Evolutionary conservation across 2,329 filamentous ascomycete genomes (phyloP).

Genomic region (Tolypocladium guangdongense): DNA sequence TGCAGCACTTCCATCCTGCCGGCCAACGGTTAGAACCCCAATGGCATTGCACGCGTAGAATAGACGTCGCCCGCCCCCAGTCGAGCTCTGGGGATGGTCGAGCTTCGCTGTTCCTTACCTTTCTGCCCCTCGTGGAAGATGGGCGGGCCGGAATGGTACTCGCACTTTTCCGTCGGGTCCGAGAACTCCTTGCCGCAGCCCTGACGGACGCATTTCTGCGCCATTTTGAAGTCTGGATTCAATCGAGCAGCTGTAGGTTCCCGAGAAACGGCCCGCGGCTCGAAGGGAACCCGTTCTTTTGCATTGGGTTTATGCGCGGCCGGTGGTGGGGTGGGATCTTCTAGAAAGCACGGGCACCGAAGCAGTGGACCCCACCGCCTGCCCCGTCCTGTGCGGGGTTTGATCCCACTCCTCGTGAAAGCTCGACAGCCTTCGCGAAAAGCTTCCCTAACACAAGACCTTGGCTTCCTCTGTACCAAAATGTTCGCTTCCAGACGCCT

Average conservation of each 20-base stretch:
- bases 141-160: constrained; percentile 87
- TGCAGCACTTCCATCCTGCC: constrained; percentile 97
- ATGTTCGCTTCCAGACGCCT: constrained; percentile 44
- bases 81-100: not conserved
- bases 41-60: not conserved
- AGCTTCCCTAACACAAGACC: not conserved
- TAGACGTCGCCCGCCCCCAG: not conserved
- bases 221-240: constrained; percentile 33
- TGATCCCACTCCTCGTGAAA: not conserved
- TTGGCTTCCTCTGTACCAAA: constrained; percentile 1
- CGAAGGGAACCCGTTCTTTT: constrained; percentile 1
- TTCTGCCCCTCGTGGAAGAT: constrained; percentile 98
- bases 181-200: constrained; percentile 85
- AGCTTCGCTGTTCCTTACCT: constrained; percentile 48
- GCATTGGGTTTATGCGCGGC: not conserved
- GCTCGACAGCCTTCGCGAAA: not conserved
- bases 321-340: constrained; percentile 26
- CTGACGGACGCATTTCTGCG: constrained; percentile 89
- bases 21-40: not conserved
- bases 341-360: constrained; percentile 21
- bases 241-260: not conserved
- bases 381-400: constrained; percentile 22
- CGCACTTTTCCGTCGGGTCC: constrained; percentile 71
- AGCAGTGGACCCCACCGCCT: constrained; percentile 21
- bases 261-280: not conserved